Conservation (phyloP, 768 basidiomycete species). For the Lactarius hatsudake region DNA sequence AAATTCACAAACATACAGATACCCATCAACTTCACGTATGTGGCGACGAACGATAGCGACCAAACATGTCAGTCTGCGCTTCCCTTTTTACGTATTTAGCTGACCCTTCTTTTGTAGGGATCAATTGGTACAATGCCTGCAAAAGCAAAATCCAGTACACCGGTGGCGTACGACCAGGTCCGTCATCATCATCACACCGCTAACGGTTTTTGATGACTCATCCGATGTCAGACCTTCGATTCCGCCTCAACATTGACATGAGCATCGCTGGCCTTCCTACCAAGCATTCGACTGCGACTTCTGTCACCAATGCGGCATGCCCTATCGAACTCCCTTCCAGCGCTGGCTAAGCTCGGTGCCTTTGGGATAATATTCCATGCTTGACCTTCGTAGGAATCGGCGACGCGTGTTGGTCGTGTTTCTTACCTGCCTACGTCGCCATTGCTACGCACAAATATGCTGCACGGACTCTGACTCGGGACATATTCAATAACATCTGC, state of each 20-base stretch:
- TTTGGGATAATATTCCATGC: too few relatives aligned
- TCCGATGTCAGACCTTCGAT: conserved; percentile 31
- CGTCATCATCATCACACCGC: conserved; percentile 34
- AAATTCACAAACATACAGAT: conserved; percentile 60
- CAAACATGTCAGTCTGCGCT: conserved; percentile 62
- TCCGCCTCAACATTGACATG: conserved; percentile 38
- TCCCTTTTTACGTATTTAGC: conserved; percentile 11
- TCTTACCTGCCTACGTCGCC: conserved; percentile 6
- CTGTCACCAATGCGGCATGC: conserved; percentile 34
- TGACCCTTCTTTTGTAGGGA: conserved; percentile 44
- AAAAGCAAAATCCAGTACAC: conserved; percentile 51
- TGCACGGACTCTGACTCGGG: conserved; percentile 7
- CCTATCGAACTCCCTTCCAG: conserved; percentile 35
- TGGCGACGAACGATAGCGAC: conserved; percentile 76
- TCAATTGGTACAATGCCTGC: conserved; percentile 76
- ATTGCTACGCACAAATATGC: conserved; percentile 3
- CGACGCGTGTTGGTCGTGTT: neutral
- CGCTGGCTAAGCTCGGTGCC: conserved; percentile 23
- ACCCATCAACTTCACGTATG: conserved; percentile 82
- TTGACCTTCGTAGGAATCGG: neutral
- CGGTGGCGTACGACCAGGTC: conserved; percentile 58
- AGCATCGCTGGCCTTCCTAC: conserved; percentile 38
- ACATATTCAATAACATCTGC: conserved; percentile 15
- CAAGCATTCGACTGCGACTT: conserved; percentile 33
- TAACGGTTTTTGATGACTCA: neutral